Percentiles rank a stretch among this genome's conserved stretches.
Evolutionary conservation across 257 asterid genomes (phyloP).

Genomic region (Jasminum sambac): DNA sequence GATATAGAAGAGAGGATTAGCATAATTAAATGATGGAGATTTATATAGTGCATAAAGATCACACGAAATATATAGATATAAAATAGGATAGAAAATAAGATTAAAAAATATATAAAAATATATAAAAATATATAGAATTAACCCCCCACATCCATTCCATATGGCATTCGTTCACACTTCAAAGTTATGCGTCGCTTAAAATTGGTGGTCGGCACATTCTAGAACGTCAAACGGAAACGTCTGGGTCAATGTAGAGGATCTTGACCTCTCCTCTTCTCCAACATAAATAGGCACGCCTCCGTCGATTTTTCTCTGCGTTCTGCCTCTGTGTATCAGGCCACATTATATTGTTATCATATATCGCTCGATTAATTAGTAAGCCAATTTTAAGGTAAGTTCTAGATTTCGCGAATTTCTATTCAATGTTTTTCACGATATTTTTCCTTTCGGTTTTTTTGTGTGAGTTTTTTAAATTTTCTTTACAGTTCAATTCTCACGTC

Average conservation of each 20-base stretch:
- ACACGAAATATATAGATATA: no score
- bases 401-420: not conserved
- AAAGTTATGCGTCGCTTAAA: constrained; percentile 17
- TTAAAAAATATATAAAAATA: no score
- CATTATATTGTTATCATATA: no score
- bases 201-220: constrained; percentile 23
- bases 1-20: no score
- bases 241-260: constrained; percentile 3
- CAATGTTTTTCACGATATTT: not conserved
- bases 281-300: not conserved
- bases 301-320: not conserved
- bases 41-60: no score
- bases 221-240: constrained; percentile 12
- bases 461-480: not conserved
- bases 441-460: not conserved
- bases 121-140: no score
- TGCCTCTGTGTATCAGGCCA: not conserved
- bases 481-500: not conserved
- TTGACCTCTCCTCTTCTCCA: not conserved
- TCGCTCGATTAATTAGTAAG: not conserved
- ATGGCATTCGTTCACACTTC: no score
- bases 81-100: no score
- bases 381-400: not conserved
- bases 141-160: no score
- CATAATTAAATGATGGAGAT: no score